Conservation (phyloP, 805 yeast genomes). For the Wickerhamiella alocasiicola region DNA sequence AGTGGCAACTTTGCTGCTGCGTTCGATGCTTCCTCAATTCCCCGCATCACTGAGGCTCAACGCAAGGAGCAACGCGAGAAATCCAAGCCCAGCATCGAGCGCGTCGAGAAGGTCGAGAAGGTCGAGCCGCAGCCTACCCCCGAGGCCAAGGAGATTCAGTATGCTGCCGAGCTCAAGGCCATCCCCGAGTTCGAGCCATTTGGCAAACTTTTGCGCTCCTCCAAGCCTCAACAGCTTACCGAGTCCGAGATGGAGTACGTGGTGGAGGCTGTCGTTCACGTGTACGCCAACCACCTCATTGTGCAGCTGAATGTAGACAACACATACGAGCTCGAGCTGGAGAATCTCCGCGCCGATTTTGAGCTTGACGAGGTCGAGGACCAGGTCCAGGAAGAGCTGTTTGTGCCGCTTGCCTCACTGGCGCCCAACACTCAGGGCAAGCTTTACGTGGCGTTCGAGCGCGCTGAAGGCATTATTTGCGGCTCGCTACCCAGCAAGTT, state of each 20-base stretch:
- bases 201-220: slow-evolving; percentile 66
- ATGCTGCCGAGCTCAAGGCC: slow-evolving; percentile 52
- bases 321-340: slow-evolving; percentile 70
- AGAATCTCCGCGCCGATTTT: slow-evolving; percentile 50
- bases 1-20: slow-evolving; percentile 35
- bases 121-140: slow-evolving; percentile 12
- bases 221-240: slow-evolving; percentile 55
- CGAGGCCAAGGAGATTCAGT: slow-evolving; percentile 20
- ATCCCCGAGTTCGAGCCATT: slow-evolving; percentile 62
- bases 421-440: slow-evolving; percentile 60
- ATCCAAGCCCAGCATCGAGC: background rate
- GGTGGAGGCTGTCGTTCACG: slow-evolving; percentile 70
- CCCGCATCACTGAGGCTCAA: slow-evolving; percentile 33
- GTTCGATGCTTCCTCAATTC: slow-evolving; percentile 61
- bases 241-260: slow-evolving; percentile 91
- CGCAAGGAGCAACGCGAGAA: slow-evolving; percentile 10
- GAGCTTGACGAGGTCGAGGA: slow-evolving; percentile 38
- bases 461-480: slow-evolving; percentile 36
- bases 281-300: slow-evolving; percentile 60
- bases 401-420: slow-evolving; percentile 60
- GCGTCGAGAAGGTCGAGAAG: background rate
- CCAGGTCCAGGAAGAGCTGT: slow-evolving; percentile 58
- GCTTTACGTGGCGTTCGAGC: slow-evolving; percentile 63
- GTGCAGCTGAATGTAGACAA: slow-evolving; percentile 75
- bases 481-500: slow-evolving; percentile 52